Percentiles rank a stretch among this genome's conserved stretches.
These are phyloP conservation scores for Leishmania major DNA, from an alignment of 208 protist species.

Conservation along the genomic window DNA sequence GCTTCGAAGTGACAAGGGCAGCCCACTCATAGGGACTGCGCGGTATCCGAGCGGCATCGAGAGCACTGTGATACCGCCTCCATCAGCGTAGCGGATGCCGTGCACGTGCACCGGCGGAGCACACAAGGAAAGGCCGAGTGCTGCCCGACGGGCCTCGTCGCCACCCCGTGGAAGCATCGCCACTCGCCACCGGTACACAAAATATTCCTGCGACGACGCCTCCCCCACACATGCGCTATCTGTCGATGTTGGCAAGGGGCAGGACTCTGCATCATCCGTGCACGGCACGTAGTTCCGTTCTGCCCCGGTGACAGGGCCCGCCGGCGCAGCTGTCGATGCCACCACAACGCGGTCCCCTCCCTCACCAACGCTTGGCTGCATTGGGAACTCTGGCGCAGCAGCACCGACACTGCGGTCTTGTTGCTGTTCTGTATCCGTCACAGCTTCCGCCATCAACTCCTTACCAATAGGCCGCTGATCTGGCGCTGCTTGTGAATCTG, in stretches of 20 bases:
- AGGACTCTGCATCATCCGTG: background rate
- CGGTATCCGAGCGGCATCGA: constrained; percentile 45
- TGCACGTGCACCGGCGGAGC: constrained; percentile 45
- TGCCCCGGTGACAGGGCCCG: background rate
- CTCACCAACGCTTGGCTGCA: constrained; percentile 1
- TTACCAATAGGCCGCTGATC: background rate
- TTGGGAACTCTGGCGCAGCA: background rate
- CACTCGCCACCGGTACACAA: constrained; percentile 74
- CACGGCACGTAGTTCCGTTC: background rate
- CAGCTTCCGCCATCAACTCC: too few species aligned
- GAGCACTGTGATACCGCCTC: constrained; percentile 69
- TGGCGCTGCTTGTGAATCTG: background rate
- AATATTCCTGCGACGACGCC: constrained; percentile 23
- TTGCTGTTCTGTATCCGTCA: background rate
- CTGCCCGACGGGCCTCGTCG: constrained; percentile 69
- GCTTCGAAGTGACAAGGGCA: constrained; percentile 52
- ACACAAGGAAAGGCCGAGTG: constrained; percentile 55
- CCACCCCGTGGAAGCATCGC: constrained; percentile 30
- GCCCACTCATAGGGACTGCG: constrained; percentile 53
- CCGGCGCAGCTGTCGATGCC: background rate
- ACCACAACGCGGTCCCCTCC: background rate
- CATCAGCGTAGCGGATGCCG: constrained; percentile 50
- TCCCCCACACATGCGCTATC: background rate
- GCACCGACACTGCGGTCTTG: background rate
- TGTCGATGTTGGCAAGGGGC: background rate